These are phyloP conservation scores for Tricholoma hemisulphureum DNA, from an alignment of 768 basidiomycete genomes.

Conservation along the genomic window DNA sequence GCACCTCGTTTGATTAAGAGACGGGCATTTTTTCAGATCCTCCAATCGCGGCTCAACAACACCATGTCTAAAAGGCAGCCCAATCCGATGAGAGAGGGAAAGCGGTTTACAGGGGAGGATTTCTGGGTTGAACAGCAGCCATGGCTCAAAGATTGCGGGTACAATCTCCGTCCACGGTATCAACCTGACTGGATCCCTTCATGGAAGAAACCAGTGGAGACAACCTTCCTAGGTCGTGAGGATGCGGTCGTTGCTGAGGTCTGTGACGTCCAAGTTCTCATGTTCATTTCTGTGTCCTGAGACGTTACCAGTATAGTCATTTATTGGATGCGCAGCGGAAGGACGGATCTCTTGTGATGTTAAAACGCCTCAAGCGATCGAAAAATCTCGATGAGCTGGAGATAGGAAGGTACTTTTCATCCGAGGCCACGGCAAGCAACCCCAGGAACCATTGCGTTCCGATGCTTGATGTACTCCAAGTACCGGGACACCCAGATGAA, in stretches of 20 bases:
- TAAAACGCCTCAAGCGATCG: conserved; percentile 27
- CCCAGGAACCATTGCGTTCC: conserved; percentile 38
- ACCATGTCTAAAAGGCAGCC: background rate
- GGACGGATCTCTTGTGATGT: conserved; percentile 29
- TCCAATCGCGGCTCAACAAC: background rate
- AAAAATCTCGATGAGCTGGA: conserved; percentile 27
- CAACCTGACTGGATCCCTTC: conserved; percentile 9
- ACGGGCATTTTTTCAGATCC: background rate
- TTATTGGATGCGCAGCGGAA: conserved; percentile 32
- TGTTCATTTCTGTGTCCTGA: background rate
- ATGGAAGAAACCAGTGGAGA: background rate
- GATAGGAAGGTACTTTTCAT: conserved; percentile 26
- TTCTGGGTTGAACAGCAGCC: conserved; percentile 7
- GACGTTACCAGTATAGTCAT: conserved; percentile 6
- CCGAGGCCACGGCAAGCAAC: conserved; percentile 10
- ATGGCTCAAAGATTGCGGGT: conserved; percentile 8
- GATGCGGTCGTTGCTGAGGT: background rate
- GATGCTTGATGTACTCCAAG: conserved; percentile 21
- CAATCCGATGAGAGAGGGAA: conserved; percentile 2
- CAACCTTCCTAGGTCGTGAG: background rate
- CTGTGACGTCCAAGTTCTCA: background rate
- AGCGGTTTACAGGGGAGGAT: conserved; percentile 8
- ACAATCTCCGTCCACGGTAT: conserved; percentile 5
- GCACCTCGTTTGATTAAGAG: no score
- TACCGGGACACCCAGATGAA: conserved; percentile 16